These are phyloP conservation scores for Exutisphaerella laricina DNA, from an alignment of 2,329 filamentous ascomycete genomes.

Conservation along the genomic window DNA sequence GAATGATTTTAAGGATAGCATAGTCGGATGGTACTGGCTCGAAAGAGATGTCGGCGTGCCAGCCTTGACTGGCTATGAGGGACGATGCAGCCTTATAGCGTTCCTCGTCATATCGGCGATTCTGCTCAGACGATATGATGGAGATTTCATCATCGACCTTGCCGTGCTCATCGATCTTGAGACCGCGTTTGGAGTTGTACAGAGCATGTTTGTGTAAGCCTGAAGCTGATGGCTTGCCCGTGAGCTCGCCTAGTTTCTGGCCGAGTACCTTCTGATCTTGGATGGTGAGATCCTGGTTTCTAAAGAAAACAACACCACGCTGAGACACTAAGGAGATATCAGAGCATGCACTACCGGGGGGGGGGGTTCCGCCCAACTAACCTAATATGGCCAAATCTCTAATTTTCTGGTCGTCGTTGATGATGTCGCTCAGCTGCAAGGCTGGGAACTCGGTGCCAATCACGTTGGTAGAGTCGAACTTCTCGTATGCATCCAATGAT, in stretches of 20 bases:
- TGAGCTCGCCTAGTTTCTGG: constrained; percentile 54
- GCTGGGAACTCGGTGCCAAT: constrained; percentile 47
- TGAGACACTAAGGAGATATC: constrained; percentile 54
- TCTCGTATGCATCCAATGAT: constrained; percentile 40
- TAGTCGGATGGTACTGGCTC: constrained; percentile 61
- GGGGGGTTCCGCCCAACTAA: too few relatives aligned
- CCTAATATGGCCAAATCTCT: constrained; percentile 52
- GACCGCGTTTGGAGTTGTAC: constrained; percentile 9
- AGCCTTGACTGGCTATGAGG: constrained; percentile 10
- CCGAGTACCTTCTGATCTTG: constrained; percentile 60
- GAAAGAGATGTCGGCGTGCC: constrained; percentile 58
- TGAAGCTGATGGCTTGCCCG: constrained; percentile 54
- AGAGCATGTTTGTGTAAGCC: constrained; percentile 52
- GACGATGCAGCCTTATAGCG: constrained; percentile 12
- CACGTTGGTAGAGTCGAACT: constrained; percentile 47
- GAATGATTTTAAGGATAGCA: constrained; percentile 52
- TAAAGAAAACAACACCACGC: constrained; percentile 66
- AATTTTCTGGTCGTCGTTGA: constrained; percentile 36
- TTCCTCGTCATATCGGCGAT: constrained; percentile 25
- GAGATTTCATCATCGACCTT: constrained; percentile 58
- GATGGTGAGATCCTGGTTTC: constrained; percentile 49
- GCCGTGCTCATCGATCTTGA: constrained; percentile 50
- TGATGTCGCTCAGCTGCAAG: constrained; percentile 33
- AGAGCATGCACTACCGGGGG: neutral
- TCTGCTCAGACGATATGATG: constrained; percentile 55